These are phyloP conservation scores for Nitzschia sp. DNA, from an alignment of 108 stramenopile genomes.

Conservation along the genomic window DNA sequence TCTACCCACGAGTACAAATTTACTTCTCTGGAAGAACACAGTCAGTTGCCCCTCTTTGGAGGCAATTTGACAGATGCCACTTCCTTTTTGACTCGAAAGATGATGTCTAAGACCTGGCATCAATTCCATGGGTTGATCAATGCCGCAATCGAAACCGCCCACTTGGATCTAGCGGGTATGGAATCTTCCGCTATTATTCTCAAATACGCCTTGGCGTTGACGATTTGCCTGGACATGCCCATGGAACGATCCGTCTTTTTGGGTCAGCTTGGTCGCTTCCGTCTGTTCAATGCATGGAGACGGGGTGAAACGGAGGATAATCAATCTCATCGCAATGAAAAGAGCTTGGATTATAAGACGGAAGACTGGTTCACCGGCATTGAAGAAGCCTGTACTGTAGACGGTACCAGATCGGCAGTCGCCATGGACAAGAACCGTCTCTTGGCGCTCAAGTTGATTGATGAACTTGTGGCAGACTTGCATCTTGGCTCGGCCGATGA, in stretches of 20 bases:
- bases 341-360: slow-evolving; percentile 13
- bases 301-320: slow-evolving; percentile 26
- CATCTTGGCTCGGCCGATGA: slow-evolving; percentile 51
- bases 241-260: slow-evolving; percentile 73
- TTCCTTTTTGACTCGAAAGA: slow-evolving; percentile 45
- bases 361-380: slow-evolving; percentile 39
- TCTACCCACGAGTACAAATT: slow-evolving; percentile 60
- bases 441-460: slow-evolving; percentile 55
- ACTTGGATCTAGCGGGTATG: slow-evolving; percentile 70
- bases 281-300: slow-evolving; percentile 59
- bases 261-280: slow-evolving; percentile 71
- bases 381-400: slow-evolving; percentile 6
- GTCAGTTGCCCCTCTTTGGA: slow-evolving; percentile 8
- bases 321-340: slow-evolving; percentile 4
- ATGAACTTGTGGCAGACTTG: slow-evolving; percentile 64
- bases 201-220: slow-evolving; percentile 70
- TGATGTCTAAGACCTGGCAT: slow-evolving; percentile 69
- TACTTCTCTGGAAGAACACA: slow-evolving; percentile 47
- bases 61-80: slow-evolving; percentile 24
- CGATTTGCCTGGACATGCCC: slow-evolving; percentile 82
- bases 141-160: slow-evolving; percentile 66
- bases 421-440: slow-evolving; percentile 26
- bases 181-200: slow-evolving; percentile 74
- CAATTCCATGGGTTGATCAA: slow-evolving; percentile 80
- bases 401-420: not conserved